Conservation (phyloP, 2,329 filamentous ascomycete genomes). For the Colletotrichum filicis region DNA sequence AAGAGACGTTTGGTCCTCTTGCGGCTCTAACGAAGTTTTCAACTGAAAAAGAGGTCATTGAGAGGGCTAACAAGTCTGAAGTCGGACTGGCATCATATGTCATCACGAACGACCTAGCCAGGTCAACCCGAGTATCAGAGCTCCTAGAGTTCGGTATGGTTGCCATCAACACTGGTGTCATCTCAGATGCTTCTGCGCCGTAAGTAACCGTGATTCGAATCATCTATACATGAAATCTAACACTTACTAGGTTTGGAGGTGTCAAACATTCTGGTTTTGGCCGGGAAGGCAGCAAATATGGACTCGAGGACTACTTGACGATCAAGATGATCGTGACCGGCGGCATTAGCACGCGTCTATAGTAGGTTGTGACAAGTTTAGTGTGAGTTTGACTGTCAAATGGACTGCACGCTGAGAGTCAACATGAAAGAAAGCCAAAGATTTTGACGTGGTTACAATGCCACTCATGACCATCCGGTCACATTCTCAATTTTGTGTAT, state of each 20-base stretch:
- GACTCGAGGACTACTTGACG: constrained; percentile 62
- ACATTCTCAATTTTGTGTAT: background rate
- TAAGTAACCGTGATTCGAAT: constrained; percentile 40
- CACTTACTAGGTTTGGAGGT: constrained; percentile 29
- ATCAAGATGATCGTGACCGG: constrained; percentile 65
- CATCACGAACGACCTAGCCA: constrained; percentile 62
- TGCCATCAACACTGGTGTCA: constrained; percentile 68
- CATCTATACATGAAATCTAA: background rate
- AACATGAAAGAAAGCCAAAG: too few relatives aligned
- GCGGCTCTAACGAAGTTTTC: constrained; percentile 77
- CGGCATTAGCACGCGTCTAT: constrained; percentile 32
- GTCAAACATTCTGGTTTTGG: constrained; percentile 36
- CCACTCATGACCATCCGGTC: background rate
- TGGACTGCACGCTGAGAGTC: too few relatives aligned
- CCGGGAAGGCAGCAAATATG: constrained; percentile 36
- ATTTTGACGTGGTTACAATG: background rate
- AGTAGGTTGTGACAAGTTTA: rapidly evolving
- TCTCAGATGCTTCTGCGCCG: constrained; percentile 36
- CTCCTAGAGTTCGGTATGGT: constrained; percentile 74
- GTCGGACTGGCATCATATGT: constrained; percentile 82
- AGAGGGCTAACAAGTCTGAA: constrained; percentile 73
- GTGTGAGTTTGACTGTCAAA: too few relatives aligned
- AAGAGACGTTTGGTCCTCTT: constrained; percentile 83
- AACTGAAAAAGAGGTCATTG: constrained; percentile 76
- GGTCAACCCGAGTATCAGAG: constrained; percentile 56